These are phyloP conservation scores for Aspergillus carlsbadensis DNA, from an alignment of 495 filamentous ascomycete species.

Conservation along the genomic window DNA sequence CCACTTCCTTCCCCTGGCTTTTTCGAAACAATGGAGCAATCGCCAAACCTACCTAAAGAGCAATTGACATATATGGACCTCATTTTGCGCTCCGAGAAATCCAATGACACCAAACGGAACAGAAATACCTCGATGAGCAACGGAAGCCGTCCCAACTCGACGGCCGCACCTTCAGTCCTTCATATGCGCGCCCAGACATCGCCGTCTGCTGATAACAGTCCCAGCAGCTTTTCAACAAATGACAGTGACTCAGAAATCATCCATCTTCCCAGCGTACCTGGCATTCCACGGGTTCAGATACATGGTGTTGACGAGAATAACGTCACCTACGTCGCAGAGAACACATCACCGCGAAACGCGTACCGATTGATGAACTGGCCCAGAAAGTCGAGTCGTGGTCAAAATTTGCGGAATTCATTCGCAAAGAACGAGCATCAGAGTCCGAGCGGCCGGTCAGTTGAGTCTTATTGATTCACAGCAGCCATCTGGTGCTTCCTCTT, in stretches of 20 bases:
- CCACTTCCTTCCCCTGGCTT: constrained; percentile 35
- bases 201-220: constrained; percentile 22
- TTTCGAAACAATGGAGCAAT: constrained; percentile 23
- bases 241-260: constrained; percentile 42
- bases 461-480: neutral
- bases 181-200: constrained; percentile 41
- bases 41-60: constrained; percentile 13
- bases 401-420: constrained; percentile 3
- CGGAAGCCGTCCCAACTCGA: constrained; percentile 13
- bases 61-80: constrained; percentile 40
- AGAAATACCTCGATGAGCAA: neutral
- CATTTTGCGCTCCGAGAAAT: constrained; percentile 24
- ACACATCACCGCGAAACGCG: constrained; percentile 27
- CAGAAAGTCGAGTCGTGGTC: constrained; percentile 10
- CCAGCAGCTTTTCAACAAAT: constrained; percentile 24
- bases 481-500: neutral
- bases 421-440: neutral
- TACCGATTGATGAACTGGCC: constrained; percentile 40
- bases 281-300: constrained; percentile 31
- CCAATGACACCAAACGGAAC: neutral
- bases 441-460: neutral
- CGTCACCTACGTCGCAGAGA: constrained; percentile 34
- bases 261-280: constrained; percentile 33
- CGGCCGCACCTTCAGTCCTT: constrained; percentile 28
- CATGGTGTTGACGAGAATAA: constrained; percentile 42